Base-by-base conservation (phyloP, 1,139 yeast genomes). In the Candida mesenterica region DNA sequence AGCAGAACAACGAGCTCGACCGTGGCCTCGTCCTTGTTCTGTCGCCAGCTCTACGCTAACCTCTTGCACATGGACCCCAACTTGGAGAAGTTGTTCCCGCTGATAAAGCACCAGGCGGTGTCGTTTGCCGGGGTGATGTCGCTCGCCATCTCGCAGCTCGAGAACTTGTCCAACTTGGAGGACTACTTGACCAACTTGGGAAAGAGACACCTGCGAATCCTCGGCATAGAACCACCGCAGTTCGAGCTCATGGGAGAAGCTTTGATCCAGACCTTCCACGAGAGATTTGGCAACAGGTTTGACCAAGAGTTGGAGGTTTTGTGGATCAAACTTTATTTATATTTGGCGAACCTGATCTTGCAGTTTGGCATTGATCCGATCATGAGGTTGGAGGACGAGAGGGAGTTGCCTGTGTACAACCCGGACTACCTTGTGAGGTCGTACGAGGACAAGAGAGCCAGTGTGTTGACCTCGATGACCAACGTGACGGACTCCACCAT, bases 171-270 rank as follows among this genome's bases (percentile, higher is more conserved):
- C 15, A 49, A 47, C 24, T 64, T 85, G 48, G 81, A 83, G 49
- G 83, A 74, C 31, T 81, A 80, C 42, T 62, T 86, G 34, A 67
- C 66, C 33, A 74, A 75, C 33, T 62, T 86, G 45, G 95, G 92
- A 2, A 84, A 84, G 55, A 67, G 88, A 37, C 95, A 86, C 55
- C 66, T 88, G 3, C 65, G 95, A 43, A 79, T 86, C 33, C 65
- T 86, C 44, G 88, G 86, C 10, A 82, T 85, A 33, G 89, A 82
- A 45, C 78, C 87, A 0, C 72, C 73, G 6, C 82, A 81, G 55
- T 86, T 82, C 52, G 87, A 83, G 55, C 60, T 82, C 31, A 82
- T 87, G 82, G 95, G 95, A 2, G 78, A 78, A 43, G 94, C 94
- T 0, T 65, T 87, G 36, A 67, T 86, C 39, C 76, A 75, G 46